Base-by-base conservation (phyloP, 2,329 filamentous ascomycete genomes). In the Nemania bipapillata region DNA sequence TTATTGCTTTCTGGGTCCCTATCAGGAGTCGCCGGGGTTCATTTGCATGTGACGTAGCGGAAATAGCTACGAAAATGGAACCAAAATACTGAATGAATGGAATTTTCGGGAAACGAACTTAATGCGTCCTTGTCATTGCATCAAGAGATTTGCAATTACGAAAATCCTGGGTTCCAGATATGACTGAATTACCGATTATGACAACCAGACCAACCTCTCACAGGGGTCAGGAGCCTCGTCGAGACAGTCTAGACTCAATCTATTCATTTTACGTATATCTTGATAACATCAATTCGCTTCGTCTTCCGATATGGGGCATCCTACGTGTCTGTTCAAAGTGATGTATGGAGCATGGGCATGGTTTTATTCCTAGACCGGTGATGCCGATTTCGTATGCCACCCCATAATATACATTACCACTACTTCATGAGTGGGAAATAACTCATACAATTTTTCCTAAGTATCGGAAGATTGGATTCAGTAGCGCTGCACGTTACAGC, bases 1-100 rank as follows among this genome's bases (percentile, higher is more conserved):
- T 85, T 85, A 81, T 83, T 85, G 81, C 83, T 87, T 87, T 87
- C 83, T 86, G 86, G 85, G 85, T 86, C 85, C 85, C 83, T 82
- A 75, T 74, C 80, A 83, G 86, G 86, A 87, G 85, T 87, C 86
- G 84, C 84, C 83, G 86, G 86, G 85, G 85, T 85, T 86, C 83
- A 85, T 86, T 80, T 86, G 86, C 86, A 87, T 87, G 83, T 86
- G 82, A 85, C 77, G 86, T 87, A 87, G 86, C 85, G 72, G 75
- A 71, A 72, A 74, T 74, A 77, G 77, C 77, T 78, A 73, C 77
- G 72, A 74, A 77, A 78, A 77, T 77, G 73, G 75, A 75, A 77
- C 74, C 73, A 74, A 75, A 77, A 77, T 73, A 74, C 72, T 74
- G 70, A 75, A 74, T 74, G 68, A 72, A 69, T 66, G 62, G 57